Percentiles rank a stretch among this genome's conserved stretches.
Conservation (phyloP, 306 rosid genomes). For the Vigna trinervia region DNA sequence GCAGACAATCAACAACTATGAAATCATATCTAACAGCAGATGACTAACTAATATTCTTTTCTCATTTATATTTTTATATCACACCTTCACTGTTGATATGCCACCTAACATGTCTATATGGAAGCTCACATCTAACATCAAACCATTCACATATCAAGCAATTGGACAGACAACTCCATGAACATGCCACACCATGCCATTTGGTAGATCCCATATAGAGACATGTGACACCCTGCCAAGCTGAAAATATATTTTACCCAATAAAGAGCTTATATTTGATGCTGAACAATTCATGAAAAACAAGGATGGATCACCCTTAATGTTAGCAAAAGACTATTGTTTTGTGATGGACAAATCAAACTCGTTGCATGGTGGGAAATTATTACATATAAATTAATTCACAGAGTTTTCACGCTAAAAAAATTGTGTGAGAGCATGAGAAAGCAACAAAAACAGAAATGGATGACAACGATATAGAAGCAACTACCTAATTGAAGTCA, state of each 20-base stretch:
- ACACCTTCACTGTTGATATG: constrained; percentile 15
- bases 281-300: constrained; percentile 3
- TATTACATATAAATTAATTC: not conserved
- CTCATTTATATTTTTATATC: not conserved
- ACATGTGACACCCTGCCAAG: not conserved
- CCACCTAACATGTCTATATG: constrained; percentile 13
- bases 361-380: not conserved
- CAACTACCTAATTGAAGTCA: not conserved
- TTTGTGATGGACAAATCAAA: not conserved
- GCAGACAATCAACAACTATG: not conserved
- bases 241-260: not conserved
- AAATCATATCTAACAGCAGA: not conserved
- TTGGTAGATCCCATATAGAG: not conserved
- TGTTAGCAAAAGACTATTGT: not conserved
- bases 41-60: not conserved
- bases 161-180: constrained; percentile 2
- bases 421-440: constrained; percentile 1
- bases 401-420: not conserved
- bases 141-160: constrained; percentile 23
- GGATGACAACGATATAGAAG: not conserved
- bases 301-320: not conserved
- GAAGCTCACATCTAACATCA: constrained; percentile 10
- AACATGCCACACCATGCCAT: not conserved
- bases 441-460: not conserved
- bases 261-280: not conserved